These are phyloP conservation scores for Malassezia brasiliensis DNA, from an alignment of 1,284 basidiomycete genomes.

Conservation along the genomic window DNA sequence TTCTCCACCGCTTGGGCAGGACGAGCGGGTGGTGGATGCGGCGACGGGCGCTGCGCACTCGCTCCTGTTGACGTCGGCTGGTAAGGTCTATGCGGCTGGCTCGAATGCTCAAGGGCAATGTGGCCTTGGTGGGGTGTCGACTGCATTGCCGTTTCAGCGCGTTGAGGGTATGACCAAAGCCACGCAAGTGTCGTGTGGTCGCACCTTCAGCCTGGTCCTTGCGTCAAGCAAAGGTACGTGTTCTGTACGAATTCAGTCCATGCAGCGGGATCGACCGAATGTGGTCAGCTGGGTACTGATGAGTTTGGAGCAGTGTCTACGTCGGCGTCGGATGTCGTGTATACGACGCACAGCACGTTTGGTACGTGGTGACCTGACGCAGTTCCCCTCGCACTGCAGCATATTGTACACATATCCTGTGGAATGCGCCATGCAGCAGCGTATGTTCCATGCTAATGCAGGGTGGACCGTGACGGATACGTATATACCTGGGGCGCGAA, in stretches of 20 bases:
- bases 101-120: conserved; percentile 69
- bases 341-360: neutral
- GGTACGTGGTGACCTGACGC: neutral
- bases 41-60: conserved; percentile 74
- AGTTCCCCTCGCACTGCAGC: conserved; percentile 43
- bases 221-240: conserved; percentile 59
- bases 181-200: conserved; percentile 66
- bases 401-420: conserved; percentile 68
- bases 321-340: neutral
- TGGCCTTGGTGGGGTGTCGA: conserved; percentile 23
- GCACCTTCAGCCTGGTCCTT: conserved; percentile 71
- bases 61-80: conserved; percentile 69
- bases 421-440: conserved; percentile 79
- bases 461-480: conserved; percentile 60
- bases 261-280: conserved; percentile 79
- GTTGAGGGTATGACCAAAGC: conserved; percentile 55
- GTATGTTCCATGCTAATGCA: conserved; percentile 51
- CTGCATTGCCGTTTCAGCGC: conserved; percentile 51
- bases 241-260: conserved; percentile 55
- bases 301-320: conserved; percentile 25
- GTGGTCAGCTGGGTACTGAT: conserved; percentile 84
- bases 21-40: conserved; percentile 63
- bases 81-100: conserved; percentile 73
- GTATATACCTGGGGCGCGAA: conserved; percentile 57
- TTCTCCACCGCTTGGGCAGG: conserved; percentile 53